These are phyloP conservation scores for Nothophytophthora sp. DNA, from an alignment of 352 stramenopile species.

Conservation along the genomic window DNA sequence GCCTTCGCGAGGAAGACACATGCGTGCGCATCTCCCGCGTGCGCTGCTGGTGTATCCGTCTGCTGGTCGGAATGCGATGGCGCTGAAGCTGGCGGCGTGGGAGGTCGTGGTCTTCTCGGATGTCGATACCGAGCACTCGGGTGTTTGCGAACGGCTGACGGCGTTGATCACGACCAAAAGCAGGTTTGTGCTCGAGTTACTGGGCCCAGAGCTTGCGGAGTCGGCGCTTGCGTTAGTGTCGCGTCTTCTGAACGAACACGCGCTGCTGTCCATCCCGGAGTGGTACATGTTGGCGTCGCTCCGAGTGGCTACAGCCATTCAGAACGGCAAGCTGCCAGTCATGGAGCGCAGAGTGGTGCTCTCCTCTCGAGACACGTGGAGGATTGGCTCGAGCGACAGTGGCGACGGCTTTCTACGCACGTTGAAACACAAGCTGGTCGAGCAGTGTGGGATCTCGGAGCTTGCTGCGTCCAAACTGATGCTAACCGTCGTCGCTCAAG, in stretches of 20 bases:
- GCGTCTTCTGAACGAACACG: conserved; percentile 52
- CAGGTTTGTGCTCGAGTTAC: conserved; percentile 43
- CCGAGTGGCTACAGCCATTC: conserved; percentile 25
- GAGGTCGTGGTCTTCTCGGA: conserved; percentile 15
- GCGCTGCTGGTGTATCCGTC: conserved; percentile 19
- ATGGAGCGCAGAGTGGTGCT: conserved; percentile 20
- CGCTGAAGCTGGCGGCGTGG: conserved; percentile 12
- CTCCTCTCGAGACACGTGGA: background rate
- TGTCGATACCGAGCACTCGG: background rate
- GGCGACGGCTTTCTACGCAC: background rate
- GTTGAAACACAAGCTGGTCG: conserved; percentile 13
- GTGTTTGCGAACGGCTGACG: conserved; percentile 17
- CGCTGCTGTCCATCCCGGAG: conserved; percentile 43
- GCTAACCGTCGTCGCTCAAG: background rate
- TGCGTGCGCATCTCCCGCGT: conserved; percentile 17
- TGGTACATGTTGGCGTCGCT: conserved; percentile 49
- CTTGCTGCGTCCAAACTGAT: conserved; percentile 11
- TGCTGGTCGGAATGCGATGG: conserved; percentile 5
- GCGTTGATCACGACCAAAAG: conserved; percentile 38
- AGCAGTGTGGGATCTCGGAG: conserved; percentile 19
- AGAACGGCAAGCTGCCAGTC: conserved; percentile 30
- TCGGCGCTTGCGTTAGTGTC: conserved; percentile 40
- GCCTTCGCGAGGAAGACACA: conserved; percentile 18
- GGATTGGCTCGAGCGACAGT: background rate
- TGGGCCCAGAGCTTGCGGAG: conserved; percentile 28